Conservation (phyloP, 2,329 filamentous ascomycete genomes). For the Clarireedia monteithiana region DNA sequence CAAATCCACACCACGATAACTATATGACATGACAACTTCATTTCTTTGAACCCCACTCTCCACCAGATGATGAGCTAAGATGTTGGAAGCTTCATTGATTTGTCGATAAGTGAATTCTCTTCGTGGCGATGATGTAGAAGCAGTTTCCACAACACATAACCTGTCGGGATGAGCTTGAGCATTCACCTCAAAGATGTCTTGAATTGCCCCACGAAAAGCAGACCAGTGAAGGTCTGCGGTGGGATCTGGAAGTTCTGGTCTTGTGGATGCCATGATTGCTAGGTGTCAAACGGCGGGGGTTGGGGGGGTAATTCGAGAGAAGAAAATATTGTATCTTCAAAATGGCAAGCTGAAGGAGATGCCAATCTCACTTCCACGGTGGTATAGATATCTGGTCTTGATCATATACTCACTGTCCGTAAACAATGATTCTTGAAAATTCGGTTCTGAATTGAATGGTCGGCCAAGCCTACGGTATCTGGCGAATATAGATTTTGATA, state of each 20-base stretch:
- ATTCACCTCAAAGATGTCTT: constrained; percentile 50
- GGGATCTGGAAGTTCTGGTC: constrained; percentile 40
- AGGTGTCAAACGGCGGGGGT: constrained; percentile 1
- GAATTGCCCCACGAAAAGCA: constrained; percentile 49
- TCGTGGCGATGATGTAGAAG: constrained; percentile 42
- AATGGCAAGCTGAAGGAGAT: background rate
- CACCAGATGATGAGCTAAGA: constrained; percentile 70
- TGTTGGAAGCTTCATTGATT: constrained; percentile 78
- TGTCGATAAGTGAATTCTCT: constrained; percentile 75
- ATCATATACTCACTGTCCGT: too few species aligned
- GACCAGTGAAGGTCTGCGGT: constrained; percentile 52
- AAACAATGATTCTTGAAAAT: too few species aligned
- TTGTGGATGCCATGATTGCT: constrained; percentile 15
- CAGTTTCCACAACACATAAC: constrained; percentile 61
- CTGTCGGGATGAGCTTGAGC: constrained; percentile 57
- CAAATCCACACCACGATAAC: constrained; percentile 71
- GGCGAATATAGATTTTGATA: too few species aligned
- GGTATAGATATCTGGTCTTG: too few species aligned
- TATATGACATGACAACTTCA: constrained; percentile 91
- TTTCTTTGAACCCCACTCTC: constrained; percentile 65
- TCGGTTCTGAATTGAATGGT: too few species aligned
- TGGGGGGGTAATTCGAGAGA: constrained; percentile 1
- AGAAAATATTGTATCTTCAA: background rate
- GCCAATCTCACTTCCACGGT: background rate
- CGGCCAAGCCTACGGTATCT: too few species aligned